These are phyloP conservation scores for Psilocybe azurescens DNA, from an alignment of 768 basidiomycete species.

Conservation along the genomic window DNA sequence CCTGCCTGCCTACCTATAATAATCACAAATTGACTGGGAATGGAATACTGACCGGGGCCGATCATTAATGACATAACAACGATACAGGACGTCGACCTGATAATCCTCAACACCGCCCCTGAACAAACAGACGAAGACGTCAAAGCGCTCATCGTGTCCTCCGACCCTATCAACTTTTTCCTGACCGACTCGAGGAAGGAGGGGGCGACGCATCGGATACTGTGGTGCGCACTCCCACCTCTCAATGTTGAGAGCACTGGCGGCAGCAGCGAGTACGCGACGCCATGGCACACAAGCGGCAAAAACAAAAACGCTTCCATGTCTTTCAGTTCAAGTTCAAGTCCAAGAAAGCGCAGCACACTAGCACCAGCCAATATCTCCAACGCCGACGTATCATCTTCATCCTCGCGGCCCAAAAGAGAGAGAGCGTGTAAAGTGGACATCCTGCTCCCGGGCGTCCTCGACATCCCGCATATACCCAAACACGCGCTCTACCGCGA, in stretches of 20 bases:
- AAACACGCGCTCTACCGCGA: neutral
- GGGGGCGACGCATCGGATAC: neutral
- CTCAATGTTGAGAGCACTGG: too few relatives aligned
- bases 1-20: too few relatives aligned
- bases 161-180: neutral
- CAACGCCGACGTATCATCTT: too few relatives aligned
- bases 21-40: too few relatives aligned
- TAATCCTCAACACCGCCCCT: neutral
- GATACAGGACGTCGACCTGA: neutral
- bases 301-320: too few relatives aligned
- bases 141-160: neutral
- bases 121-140: neutral
- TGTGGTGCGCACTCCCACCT: neutral
- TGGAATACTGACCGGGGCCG: too few relatives aligned
- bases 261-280: too few relatives aligned
- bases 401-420: neutral
- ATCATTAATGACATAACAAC: too few relatives aligned
- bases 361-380: too few relatives aligned
- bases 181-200: neutral
- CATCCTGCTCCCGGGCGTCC: constrained; percentile 18
- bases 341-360: too few relatives aligned
- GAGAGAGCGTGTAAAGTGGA: constrained; percentile 24
- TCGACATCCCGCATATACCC: constrained; percentile 17
- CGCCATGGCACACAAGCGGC: too few relatives aligned
- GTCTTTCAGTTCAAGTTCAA: too few relatives aligned